Percentiles rank a stretch among this genome's conserved stretches.
These are phyloP conservation scores for Rhododendron williamsianum DNA, from an alignment of 148 eudicot genomes.

Conservation along the genomic window DNA sequence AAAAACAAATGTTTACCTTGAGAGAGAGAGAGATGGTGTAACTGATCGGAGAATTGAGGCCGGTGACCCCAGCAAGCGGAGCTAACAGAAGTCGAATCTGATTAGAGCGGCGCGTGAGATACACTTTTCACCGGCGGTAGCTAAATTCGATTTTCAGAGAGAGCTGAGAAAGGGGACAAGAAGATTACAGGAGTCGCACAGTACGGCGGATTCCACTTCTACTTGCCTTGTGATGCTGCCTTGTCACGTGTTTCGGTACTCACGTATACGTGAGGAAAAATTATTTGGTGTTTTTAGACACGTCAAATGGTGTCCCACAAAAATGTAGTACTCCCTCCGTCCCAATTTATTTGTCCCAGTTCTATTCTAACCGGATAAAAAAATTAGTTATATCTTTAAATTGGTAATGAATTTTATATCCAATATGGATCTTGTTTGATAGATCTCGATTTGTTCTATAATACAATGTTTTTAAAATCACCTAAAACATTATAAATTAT, in stretches of 20 bases:
- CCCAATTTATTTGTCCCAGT: too few relatives aligned
- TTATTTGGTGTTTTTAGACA: neutral
- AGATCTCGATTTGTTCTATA: too few relatives aligned
- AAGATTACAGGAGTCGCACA: neutral
- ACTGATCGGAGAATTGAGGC: neutral
- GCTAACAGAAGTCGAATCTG: neutral
- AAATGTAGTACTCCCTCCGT: too few relatives aligned
- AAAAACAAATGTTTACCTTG: neutral
- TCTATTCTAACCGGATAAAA: too few relatives aligned
- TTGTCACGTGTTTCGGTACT: neutral
- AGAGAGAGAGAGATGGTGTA: neutral
- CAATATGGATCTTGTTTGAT: too few relatives aligned
- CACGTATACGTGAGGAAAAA: too few relatives aligned
- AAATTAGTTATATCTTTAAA: too few relatives aligned
- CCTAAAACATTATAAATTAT: too few relatives aligned
- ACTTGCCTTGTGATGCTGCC: neutral
- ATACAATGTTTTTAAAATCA: too few relatives aligned
- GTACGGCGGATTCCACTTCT: neutral
- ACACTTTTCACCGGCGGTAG: neutral
- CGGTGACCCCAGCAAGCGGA: neutral
- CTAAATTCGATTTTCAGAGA: neutral
- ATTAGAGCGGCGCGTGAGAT: neutral
- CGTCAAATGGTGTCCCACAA: too few relatives aligned
- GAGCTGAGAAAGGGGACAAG: neutral
- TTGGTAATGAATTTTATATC: too few relatives aligned